phyloP scores from a whole-genome alignment of 345 rosid species.

The Streptanthus diversifolius region DNA sequence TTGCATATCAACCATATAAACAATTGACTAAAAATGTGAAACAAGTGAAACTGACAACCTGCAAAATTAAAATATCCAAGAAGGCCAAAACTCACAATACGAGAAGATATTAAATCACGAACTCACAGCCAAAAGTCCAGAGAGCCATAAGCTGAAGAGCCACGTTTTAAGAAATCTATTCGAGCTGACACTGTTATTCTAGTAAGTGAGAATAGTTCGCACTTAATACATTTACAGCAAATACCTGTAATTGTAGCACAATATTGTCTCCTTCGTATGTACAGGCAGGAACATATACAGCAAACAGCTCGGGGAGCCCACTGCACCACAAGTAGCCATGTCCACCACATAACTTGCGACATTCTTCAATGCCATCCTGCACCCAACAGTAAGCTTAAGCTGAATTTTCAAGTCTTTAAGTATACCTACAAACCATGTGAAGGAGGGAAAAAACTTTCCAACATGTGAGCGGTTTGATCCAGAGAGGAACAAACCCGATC shows the following conservation, averaged over 20 bases:
- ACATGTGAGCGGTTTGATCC: background rate
- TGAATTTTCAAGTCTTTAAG: conserved; percentile 1
- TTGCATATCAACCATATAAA: background rate
- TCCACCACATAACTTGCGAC: conserved; percentile 97
- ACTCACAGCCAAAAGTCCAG: background rate
- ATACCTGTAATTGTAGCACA: conserved; percentile 87
- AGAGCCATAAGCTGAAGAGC: conserved; percentile 5
- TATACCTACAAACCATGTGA: background rate
- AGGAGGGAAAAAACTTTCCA: background rate
- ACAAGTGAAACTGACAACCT: background rate
- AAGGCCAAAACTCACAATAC: background rate
- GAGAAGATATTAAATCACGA: background rate
- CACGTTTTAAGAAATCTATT: background rate
- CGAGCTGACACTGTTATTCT: background rate
- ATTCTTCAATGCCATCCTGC: conserved; percentile 98
- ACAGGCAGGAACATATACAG: conserved; percentile 92
- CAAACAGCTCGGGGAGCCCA: conserved; percentile 97
- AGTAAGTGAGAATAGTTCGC: background rate
- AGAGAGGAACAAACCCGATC: background rate
- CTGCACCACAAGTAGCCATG: conserved; percentile 94
- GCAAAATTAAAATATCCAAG: background rate
- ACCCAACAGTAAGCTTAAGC: conserved; percentile 17
- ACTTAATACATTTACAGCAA: background rate
- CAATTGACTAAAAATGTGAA: background rate
- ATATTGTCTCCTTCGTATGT: conserved; percentile 98